Percentiles rank a stretch among this genome's conserved stretches.
Conservation (phyloP, 768 basidiomycete genomes). For the Amanita pallidorosea region DNA sequence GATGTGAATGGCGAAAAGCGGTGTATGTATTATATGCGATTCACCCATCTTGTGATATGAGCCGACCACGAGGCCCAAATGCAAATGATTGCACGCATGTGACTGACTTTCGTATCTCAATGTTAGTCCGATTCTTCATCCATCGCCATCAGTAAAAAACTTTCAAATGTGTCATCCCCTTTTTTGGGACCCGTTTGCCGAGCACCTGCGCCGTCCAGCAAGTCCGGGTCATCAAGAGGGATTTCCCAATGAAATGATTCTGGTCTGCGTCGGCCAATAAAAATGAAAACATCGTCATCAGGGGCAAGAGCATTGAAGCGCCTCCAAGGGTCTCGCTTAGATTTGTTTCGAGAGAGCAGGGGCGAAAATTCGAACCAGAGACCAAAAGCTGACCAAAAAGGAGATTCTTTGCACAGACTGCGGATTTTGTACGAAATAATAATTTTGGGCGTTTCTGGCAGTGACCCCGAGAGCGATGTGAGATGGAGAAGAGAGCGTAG, state of each 20-base stretch:
- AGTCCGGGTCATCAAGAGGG: slow-evolving; percentile 31
- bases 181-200: slow-evolving; percentile 30
- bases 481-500: slow-evolving; percentile 66
- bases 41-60: neutral
- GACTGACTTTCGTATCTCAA: neutral
- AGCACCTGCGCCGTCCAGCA: slow-evolving; percentile 56
- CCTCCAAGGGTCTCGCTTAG: slow-evolving; percentile 4
- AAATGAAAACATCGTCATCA: slow-evolving; percentile 35
- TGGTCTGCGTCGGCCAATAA: slow-evolving; percentile 45
- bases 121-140: slow-evolving; percentile 10
- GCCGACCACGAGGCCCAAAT: neutral
- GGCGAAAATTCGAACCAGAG: slow-evolving; percentile 63
- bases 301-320: neutral
- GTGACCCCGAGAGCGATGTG: slow-evolving; percentile 39
- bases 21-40: neutral
- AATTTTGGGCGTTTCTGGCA: slow-evolving; percentile 22
- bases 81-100: neutral
- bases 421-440: slow-evolving; percentile 72
- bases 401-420: slow-evolving; percentile 57
- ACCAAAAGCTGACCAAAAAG: slow-evolving; percentile 76
- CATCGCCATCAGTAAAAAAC: slow-evolving; percentile 33
- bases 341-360: slow-evolving; percentile 24
- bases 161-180: slow-evolving; percentile 63
- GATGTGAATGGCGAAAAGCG: neutral
- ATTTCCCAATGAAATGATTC: slow-evolving; percentile 50